Base-by-base conservation (phyloP, 768 basidiomycete genomes). In the Trametes meyenii region DNA sequence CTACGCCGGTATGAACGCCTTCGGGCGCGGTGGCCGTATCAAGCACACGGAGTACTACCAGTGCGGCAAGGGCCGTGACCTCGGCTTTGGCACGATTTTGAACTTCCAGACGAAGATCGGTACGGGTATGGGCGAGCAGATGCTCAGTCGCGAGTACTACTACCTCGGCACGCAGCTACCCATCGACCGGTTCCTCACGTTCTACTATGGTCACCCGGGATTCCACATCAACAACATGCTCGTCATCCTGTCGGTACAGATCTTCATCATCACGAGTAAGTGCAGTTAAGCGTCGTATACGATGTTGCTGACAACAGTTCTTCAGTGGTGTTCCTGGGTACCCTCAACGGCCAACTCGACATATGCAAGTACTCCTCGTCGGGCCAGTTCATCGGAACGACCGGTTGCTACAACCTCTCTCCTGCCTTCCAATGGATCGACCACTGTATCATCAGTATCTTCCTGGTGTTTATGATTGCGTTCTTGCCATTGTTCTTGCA, bases 141-240 rank as follows among this genome's bases (percentile, higher is more conserved):
- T 98, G 93, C 84, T 99, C 70, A 97, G 94, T 77, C 87, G 97
- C 64, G 97, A 98, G 76, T 98, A 99, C 74, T 99, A 99, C 76
- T 98, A 98, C 71, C 77, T 99, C 64, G 97, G 97, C 29, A 99
- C 97, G 23, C 97, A 98, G 72, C 84, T 99, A 55, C 96, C 97
- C 39, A 89, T 98, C 72, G 97, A 99, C 74, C 88, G 97, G 46
- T 99, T 99, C 87, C 79, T 99, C 75, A 99, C 97, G 51, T 99
- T 98, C 83, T 98, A 99, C 80, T 99, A 99, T 69, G 96, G 94
- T 49, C 97, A 98, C 74, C 97, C 97, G 46, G 97, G 94, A 55
- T 99, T 99, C 89, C 97, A 98, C 72, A 96, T 99, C 79, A 98
- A 99, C 83, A 99, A 98, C 75, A 98, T 98, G 86, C 80, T 98